Evolutionary conservation across 345 rosid species (phyloP), one percentile per base, ranked within the genome.

Genomic region (Linum lewisii): DNA sequence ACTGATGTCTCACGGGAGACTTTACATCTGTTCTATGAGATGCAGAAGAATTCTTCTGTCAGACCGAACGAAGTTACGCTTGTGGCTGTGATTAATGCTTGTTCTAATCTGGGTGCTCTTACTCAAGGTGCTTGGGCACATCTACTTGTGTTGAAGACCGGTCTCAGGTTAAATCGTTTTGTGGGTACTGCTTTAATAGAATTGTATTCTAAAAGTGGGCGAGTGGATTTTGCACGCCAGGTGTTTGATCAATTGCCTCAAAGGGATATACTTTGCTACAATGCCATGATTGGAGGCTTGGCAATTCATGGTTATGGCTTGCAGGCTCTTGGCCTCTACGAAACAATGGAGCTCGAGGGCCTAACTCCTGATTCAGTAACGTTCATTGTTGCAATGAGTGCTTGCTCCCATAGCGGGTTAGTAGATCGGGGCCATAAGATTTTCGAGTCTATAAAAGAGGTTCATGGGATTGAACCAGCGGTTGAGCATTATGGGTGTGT

Each of bases 401-500:
- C 84, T 5, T 86, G 87, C 69, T 84, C 95, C 1, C 83, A 79
- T 62, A 78, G 74, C n/a, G 88, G 90, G 52, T 34, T 82, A 55
- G 77, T 87, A 0, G 75, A 79, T 2, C 74, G 79, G 13, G 88
- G 90, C 24, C 61, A 70, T 7, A 15, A 59, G 55, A 69, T 81
- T 29, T 84, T 82, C 24, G 61, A 69, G 23, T 84, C 90, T n/a
- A 84, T 84, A 38, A 66, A 64, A 58, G 60, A 67, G 26, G 64
- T 37, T 59, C 75, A 73, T 13, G 60, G 73, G 21, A 69, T 74
- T 14, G 78, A 77, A 62, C 86, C 95, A 47, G 82, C 63, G 15
- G 74, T 80, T 14, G 85, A 82, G 65, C 95, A 84, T 38, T 84
- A 82, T 57, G 84, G 95, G 3, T 84, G 86, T 65, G 54, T 80